Conservation (phyloP, 306 rosid genomes). For the Fragaria nilgerrensis region DNA sequence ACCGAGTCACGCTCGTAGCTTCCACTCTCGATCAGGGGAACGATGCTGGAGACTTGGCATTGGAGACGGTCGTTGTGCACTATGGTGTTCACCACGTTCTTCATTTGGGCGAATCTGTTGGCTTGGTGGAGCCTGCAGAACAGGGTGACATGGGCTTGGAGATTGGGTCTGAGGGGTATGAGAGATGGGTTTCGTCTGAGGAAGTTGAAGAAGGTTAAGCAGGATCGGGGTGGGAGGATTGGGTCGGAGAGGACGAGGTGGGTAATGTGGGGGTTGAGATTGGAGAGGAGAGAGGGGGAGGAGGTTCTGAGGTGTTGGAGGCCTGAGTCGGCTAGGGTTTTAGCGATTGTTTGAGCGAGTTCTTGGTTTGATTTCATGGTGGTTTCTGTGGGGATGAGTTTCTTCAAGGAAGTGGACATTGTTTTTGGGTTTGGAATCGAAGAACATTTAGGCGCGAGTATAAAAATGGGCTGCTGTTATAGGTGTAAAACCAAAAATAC, state of each 20-base stretch:
- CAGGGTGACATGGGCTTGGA: constrained; percentile 52
- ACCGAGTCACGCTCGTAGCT: constrained; percentile 30
- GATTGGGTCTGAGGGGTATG: constrained; percentile 44
- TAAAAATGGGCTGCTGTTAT: neutral
- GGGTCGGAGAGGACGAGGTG: constrained; percentile 63
- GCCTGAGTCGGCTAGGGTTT: constrained; percentile 31
- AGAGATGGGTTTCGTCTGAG: constrained; percentile 34
- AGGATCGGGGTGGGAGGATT: constrained; percentile 26
- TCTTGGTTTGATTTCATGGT: constrained; percentile 28
- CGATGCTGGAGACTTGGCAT: constrained; percentile 23
- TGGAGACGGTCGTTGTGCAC: constrained; percentile 26
- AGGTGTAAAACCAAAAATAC: too few species aligned
- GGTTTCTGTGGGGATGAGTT: constrained; percentile 19
- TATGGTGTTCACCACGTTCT: constrained; percentile 39
- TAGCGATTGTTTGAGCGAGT: constrained; percentile 36
- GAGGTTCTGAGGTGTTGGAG: constrained; percentile 28
- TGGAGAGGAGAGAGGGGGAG: constrained; percentile 36
- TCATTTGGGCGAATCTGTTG: constrained; percentile 48
- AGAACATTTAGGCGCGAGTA: neutral
- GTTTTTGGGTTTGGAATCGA: neutral
- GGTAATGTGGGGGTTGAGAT: constrained; percentile 44
- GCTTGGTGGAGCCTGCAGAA: constrained; percentile 42
- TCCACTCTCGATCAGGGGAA: constrained; percentile 39
- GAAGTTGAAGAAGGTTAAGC: constrained; percentile 55
- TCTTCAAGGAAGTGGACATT: constrained; percentile 33